Percentiles rank a stretch among this genome's conserved stretches.
phyloP scores from a whole-genome alignment of 345 rosid species.

The Populus nigra region DNA sequence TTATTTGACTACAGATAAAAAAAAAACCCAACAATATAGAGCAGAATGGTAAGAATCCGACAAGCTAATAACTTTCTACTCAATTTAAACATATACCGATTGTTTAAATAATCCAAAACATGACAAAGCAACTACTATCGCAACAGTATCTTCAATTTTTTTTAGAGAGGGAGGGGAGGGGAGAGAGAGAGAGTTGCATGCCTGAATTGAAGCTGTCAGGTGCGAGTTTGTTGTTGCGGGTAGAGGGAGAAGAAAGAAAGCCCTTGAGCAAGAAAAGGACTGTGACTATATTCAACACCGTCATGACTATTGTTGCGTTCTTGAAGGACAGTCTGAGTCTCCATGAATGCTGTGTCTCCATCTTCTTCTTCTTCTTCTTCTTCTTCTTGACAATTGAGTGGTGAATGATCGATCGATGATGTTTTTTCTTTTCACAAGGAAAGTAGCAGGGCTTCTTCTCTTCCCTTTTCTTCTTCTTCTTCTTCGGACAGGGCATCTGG shows the following conservation, averaged over 20 bases:
- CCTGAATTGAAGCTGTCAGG: slow-evolving; percentile 51
- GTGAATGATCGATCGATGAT: not conserved
- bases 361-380: slow-evolving; percentile 14
- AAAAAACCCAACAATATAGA: not conserved
- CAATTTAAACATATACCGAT: not conserved
- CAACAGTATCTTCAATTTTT: not conserved
- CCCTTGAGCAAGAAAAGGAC: slow-evolving; percentile 61
- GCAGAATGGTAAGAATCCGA: not conserved
- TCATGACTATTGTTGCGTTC: slow-evolving; percentile 66
- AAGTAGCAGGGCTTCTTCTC: not conserved
- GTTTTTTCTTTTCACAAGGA: not conserved
- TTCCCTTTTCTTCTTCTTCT: not conserved
- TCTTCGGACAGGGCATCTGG: not conserved
- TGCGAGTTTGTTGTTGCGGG: slow-evolving; percentile 35
- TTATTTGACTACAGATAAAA: not conserved
- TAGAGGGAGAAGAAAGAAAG: slow-evolving; percentile 47
- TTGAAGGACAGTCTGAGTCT: slow-evolving; percentile 69
- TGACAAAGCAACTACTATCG: too few relatives aligned
- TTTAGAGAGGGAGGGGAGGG: not conserved
- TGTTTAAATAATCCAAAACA: not conserved
- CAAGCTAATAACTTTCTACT: not conserved
- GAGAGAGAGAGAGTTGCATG: not conserved
- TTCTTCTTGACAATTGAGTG: not conserved
- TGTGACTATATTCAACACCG: slow-evolving; percentile 49
- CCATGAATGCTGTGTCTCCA: slow-evolving; percentile 56